A percentile compares a stretch with the other conserved stretches of the same genome.
Conservation (phyloP, 2,329 filamentous ascomycete species). For the Coniochaeta prunicola region DNA sequence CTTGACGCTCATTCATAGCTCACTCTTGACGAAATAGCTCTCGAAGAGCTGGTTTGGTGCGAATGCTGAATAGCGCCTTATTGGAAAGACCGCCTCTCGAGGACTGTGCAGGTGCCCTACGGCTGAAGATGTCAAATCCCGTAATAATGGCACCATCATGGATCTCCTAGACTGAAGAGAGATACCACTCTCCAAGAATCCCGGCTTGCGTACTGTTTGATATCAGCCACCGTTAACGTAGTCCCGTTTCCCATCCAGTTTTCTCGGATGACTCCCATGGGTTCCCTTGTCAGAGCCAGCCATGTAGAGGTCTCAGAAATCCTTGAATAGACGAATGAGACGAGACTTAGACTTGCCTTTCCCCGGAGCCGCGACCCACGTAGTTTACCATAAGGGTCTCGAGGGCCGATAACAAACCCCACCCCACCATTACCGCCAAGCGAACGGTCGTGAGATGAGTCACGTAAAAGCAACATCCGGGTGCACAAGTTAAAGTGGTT, state of each 20-base stretch:
- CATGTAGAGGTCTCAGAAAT: neutral
- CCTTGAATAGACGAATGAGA: neutral
- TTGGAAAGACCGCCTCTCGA: neutral
- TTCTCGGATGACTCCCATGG: neutral
- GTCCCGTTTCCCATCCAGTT: neutral
- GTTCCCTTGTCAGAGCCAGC: neutral
- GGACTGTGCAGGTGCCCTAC: neutral
- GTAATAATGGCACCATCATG: neutral
- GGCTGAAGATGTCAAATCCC: neutral
- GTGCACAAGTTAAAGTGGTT: slow-evolving; percentile 2
- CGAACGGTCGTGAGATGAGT: neutral
- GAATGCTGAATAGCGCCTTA: neutral
- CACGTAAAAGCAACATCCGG: neutral
- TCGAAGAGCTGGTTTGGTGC: neutral
- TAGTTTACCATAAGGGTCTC: neutral
- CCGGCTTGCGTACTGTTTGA: neutral
- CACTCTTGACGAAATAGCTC: slow-evolving; percentile 1
- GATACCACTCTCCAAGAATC: neutral
- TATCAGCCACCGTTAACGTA: neutral
- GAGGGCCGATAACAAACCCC: neutral
- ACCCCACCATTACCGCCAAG: neutral
- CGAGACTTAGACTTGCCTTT: neutral
- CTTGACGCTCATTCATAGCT: slow-evolving; percentile 1
- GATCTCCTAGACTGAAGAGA: neutral
- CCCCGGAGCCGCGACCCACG: neutral